Conservation (phyloP, 164 flowering plant genomes). For the Sedum album region DNA sequence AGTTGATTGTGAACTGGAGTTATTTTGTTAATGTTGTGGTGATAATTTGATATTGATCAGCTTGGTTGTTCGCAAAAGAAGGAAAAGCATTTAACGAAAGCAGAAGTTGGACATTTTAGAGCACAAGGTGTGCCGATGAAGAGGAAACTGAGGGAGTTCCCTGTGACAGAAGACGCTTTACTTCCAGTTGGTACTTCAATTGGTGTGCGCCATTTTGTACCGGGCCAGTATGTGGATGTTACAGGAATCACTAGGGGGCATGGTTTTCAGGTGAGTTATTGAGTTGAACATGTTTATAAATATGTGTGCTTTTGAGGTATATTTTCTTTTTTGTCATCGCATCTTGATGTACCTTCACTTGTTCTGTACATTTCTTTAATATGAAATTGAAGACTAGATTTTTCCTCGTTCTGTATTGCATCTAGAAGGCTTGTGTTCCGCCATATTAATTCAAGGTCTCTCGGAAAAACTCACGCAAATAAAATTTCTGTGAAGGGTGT, state of each 20-base stretch:
- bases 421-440: not conserved
- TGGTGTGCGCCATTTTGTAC: constrained; percentile 87
- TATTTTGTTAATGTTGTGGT: not conserved
- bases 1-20: no score
- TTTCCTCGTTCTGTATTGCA: not conserved
- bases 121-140: constrained; percentile 91
- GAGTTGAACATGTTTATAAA: not conserved
- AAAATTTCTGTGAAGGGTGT: constrained; percentile 54
- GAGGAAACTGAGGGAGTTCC: constrained; percentile 90
- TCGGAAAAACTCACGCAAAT: not conserved
- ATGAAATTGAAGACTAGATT: not conserved
- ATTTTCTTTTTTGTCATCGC: no score
- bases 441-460: not conserved
- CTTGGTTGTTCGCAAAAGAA: constrained; percentile 93
- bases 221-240: constrained; percentile 88
- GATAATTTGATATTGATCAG: constrained; percentile 24
- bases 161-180: constrained; percentile 89
- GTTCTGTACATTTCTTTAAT: no score
- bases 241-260: constrained; percentile 82
- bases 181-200: constrained; percentile 77
- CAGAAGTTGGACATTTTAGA: constrained; percentile 96
- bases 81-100: constrained; percentile 79
- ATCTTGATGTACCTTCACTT: no score
- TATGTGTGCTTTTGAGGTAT: no score
- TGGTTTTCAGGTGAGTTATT: constrained; percentile 36